Evolutionary conservation across 2,329 filamentous ascomycete genomes (phyloP), one percentile per base, ranked within the genome.

Genomic region (Lachnellula subtilissima): DNA sequence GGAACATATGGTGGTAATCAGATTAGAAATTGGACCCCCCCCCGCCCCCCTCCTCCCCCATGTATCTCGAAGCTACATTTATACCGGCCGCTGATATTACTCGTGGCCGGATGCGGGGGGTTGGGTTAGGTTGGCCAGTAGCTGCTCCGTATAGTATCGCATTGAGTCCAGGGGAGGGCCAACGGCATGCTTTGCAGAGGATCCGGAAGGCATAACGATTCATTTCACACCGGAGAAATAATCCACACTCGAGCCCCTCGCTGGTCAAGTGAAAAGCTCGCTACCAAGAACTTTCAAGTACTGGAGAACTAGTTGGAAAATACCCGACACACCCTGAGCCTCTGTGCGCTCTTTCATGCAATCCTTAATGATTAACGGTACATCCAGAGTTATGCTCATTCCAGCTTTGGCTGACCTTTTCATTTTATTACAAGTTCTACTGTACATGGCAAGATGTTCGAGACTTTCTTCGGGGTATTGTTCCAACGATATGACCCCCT

Each of bases 201-300:
- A 49, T 15, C 28, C 48, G 28, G 57, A 61, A 62, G 58, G 61
- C 62, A 64, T 62, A 56, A 54, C 48, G 42, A 49, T 59, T 67
- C 64, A 63, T 64, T 65, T 64, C 53, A 57, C 48, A 45, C 19
- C 61, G 64, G 65, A 66, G 60, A 65, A 65, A 60, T 61, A 60
- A 37, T 56, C 56, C 50, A 60, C 60, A 65, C 28, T 32, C 61
- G 60, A 62, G 58, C 59, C 62, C 50, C 52, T 56, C 40, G 40
- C 40, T 56, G 57, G 45, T 58, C 57, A 17, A 23, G 23, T 57
- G 37, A 39, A 6, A 14, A 39, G 14, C n/a, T 15, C n/a, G 37
- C 37, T 15, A 6, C n/a, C n/a, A n/a, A 15, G 37, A 15, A 17
- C 37, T 4, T 40, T 5, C 15, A 6, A 17, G n/a, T 40, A 17